phyloP scores from a whole-genome alignment of 2,329 filamentous ascomycete genomes.

The Sclerotinia trifoliorum region DNA sequence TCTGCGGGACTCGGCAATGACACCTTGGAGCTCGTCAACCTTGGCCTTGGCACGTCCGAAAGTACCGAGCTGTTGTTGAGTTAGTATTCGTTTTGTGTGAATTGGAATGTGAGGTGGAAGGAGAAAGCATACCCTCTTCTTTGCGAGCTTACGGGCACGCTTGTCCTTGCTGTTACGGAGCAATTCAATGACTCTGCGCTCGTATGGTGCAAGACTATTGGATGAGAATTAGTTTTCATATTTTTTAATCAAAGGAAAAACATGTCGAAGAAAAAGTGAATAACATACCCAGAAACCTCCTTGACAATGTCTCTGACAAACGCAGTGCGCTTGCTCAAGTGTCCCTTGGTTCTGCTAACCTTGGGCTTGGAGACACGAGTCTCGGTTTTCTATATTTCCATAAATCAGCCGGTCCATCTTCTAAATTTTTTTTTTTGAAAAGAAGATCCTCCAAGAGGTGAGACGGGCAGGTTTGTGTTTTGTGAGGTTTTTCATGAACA shows the following conservation, averaged over 20 bases:
- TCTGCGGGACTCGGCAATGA: slow-evolving; percentile 94
- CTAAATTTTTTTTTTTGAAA: slow-evolving; percentile 32
- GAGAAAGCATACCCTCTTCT: slow-evolving; percentile 80
- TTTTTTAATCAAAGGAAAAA: too few relatives aligned
- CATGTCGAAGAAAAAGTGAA: slow-evolving; percentile 6
- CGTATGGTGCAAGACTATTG: slow-evolving; percentile 79
- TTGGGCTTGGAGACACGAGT: slow-evolving; percentile 73
- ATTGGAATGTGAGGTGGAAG: background rate
- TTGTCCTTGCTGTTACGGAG: slow-evolving; percentile 99
- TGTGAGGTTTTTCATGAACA: slow-evolving; percentile 37
- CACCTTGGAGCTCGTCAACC: slow-evolving; percentile 97
- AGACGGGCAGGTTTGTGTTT: slow-evolving; percentile 46
- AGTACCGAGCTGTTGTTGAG: slow-evolving; percentile 74
- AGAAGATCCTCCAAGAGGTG: slow-evolving; percentile 74
- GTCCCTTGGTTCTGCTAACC: slow-evolving; percentile 86
- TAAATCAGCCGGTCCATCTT: slow-evolving; percentile 37
- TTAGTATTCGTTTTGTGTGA: slow-evolving; percentile 19
- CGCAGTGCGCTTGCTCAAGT: slow-evolving; percentile 92
- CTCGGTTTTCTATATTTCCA: slow-evolving; percentile 71
- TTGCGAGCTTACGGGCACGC: slow-evolving; percentile 97
- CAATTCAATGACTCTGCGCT: slow-evolving; percentile 98
- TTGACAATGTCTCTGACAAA: slow-evolving; percentile 98
- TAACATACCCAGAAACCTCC: slow-evolving; percentile 88
- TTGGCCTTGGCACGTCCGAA: slow-evolving; percentile 99
- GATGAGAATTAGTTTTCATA: slow-evolving; percentile 24